Evolutionary conservation across 176 grass and related monocot species (phyloP).

Genomic region (Saccharum spontaneum): DNA sequence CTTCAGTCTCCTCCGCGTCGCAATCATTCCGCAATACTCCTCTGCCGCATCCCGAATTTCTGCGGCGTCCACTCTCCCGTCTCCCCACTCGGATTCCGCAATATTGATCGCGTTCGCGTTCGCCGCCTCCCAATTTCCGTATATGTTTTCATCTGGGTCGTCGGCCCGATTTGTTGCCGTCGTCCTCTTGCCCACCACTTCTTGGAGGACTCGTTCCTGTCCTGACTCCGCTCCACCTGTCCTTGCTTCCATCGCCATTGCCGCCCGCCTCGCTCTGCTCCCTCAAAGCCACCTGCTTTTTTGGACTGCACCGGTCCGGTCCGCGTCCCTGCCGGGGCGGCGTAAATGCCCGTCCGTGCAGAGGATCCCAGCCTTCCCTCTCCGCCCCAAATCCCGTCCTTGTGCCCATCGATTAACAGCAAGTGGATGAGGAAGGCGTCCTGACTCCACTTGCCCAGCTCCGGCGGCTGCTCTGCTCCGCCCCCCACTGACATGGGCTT

Average conservation of each 20-base stretch:
- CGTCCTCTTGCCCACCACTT: not conserved
- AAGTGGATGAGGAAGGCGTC: not conserved
- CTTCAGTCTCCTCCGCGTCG: too few relatives aligned
- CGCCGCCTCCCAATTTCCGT: not conserved
- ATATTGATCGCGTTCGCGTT: not conserved
- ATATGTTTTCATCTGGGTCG: not conserved
- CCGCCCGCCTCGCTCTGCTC: not conserved
- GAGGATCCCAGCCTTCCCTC: constrained; percentile 8
- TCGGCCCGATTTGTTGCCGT: not conserved
- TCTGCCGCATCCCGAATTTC: too few relatives aligned
- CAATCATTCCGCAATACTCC: too few relatives aligned
- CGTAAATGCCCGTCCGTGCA: constrained; percentile 45
- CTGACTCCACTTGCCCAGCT: not conserved
- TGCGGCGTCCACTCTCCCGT: too few relatives aligned
- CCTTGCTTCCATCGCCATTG: constrained; percentile 37
- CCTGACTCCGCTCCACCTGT: not conserved
- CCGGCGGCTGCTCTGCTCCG: not conserved
- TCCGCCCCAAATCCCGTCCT: constrained; percentile 36
- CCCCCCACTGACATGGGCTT: constrained; percentile 28
- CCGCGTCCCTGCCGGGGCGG: not conserved
- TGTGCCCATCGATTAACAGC: not conserved
- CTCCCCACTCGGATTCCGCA: too few relatives aligned
- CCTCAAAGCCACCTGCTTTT: not conserved
- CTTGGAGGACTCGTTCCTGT: not conserved
- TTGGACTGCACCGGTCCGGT: not conserved